A percentile compares a stretch with the other conserved stretches of the same genome.
phyloP scores from a whole-genome alignment of 768 basidiomycete species.

The Boletales sp. region DNA sequence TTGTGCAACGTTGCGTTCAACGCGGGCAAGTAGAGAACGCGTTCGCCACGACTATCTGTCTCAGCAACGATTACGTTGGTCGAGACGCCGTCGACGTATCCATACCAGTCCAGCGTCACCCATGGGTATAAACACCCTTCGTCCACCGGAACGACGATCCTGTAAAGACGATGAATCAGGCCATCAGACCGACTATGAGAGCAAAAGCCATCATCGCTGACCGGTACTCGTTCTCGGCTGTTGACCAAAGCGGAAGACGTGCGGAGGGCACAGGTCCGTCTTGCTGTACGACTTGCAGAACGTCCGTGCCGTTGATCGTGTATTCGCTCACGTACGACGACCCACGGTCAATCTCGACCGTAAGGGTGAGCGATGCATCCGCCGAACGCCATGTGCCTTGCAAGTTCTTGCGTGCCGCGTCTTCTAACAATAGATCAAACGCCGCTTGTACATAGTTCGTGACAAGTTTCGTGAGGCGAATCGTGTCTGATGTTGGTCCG shows the following conservation, averaged over 20 bases:
- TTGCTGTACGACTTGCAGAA: constrained; percentile 32
- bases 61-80: constrained; percentile 14
- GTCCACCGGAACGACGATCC: constrained; percentile 10
- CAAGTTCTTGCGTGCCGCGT: constrained; percentile 25
- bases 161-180: background rate
- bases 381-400: constrained; percentile 34
- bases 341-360: constrained; percentile 27
- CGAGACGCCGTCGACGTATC: constrained; percentile 23
- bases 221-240: constrained; percentile 40
- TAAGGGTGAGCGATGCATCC: constrained; percentile 26
- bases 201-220: background rate
- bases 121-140: constrained; percentile 24
- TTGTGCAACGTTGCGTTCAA: constrained; percentile 6
- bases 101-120: constrained; percentile 19
- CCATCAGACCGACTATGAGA: background rate
- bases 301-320: constrained; percentile 32
- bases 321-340: constrained; percentile 31
- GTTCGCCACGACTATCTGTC: background rate
- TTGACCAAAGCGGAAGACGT: constrained; percentile 32
- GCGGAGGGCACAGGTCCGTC: background rate
- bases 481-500: constrained; percentile 33
- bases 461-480: constrained; percentile 30
- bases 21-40: constrained; percentile 13
- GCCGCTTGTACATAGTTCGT: constrained; percentile 33
- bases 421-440: constrained; percentile 31